A percentile compares a stretch with the other conserved stretches of the same genome.
Conservation (phyloP, 2,329 filamentous ascomycete species). For the Colletotrichum echinochloae region DNA sequence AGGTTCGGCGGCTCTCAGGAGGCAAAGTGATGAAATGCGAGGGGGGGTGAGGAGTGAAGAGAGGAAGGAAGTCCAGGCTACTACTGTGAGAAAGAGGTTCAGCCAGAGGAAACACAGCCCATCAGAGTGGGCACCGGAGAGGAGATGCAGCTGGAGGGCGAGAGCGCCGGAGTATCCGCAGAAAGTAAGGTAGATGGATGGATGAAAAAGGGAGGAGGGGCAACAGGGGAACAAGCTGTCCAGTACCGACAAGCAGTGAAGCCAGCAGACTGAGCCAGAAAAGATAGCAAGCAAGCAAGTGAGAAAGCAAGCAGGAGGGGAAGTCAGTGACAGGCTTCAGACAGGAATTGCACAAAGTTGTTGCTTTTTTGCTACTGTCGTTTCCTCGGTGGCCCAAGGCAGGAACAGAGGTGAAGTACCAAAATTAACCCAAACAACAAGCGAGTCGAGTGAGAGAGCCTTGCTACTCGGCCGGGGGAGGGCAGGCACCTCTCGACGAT, state of each 20-base stretch:
- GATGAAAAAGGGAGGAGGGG: not conserved
- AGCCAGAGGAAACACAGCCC: constrained; percentile 37
- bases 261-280: constrained; percentile 9
- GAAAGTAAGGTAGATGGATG: not conserved
- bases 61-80: constrained; percentile 21
- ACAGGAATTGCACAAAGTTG: constrained; percentile 30
- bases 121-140: constrained; percentile 28
- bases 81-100: constrained; percentile 26
- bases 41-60: constrained; percentile 22
- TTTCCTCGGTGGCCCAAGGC: constrained; percentile 23
- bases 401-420: constrained; percentile 22
- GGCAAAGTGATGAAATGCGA: constrained; percentile 10
- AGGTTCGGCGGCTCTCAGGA: constrained; percentile 1
- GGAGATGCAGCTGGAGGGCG: constrained; percentile 21
- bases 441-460: constrained; percentile 23
- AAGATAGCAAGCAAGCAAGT: not conserved
- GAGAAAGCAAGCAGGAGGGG: not conserved
- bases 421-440: constrained; percentile 27
- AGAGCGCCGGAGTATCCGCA: constrained; percentile 23
- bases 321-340: constrained; percentile 15
- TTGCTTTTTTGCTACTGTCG: constrained; percentile 26
- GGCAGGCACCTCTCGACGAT: constrained; percentile 23
- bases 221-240: constrained; percentile 1
- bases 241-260: constrained; percentile 3
- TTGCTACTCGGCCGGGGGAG: constrained; percentile 19